phyloP scores from a whole-genome alignment of 2,329 filamentous ascomycete species.

The Aplosporella prunicola region DNA sequence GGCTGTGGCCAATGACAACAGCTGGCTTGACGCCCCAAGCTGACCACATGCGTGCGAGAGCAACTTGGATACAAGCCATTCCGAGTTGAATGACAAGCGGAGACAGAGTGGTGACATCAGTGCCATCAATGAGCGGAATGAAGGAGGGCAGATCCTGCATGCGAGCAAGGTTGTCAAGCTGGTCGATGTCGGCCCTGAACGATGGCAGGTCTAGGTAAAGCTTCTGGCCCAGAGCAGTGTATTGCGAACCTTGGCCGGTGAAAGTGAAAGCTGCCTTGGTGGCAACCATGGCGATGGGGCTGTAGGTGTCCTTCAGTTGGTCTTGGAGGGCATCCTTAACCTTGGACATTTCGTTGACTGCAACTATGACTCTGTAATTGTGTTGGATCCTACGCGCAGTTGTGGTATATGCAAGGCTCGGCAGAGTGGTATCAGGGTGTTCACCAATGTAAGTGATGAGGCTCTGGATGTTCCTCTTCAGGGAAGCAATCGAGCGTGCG shows the following conservation, averaged over 20 bases:
- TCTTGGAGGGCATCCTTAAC: slow-evolving; percentile 37
- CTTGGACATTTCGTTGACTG: slow-evolving; percentile 38
- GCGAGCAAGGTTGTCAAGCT: slow-evolving; percentile 38
- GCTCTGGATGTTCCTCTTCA: slow-evolving; percentile 43
- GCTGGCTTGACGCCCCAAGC: slow-evolving; percentile 46
- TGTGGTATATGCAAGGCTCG: slow-evolving; percentile 43
- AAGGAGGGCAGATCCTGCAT: slow-evolving; percentile 41
- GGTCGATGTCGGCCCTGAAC: slow-evolving; percentile 42
- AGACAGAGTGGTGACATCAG: slow-evolving; percentile 41
- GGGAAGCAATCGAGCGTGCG: slow-evolving; percentile 41
- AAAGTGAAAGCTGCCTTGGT: slow-evolving; percentile 44
- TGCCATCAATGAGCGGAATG: slow-evolving; percentile 39
- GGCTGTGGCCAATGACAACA: slow-evolving; percentile 48
- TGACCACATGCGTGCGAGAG: slow-evolving; percentile 44
- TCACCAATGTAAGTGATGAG: slow-evolving; percentile 38
- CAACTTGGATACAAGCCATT: slow-evolving; percentile 45
- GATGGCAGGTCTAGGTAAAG: slow-evolving; percentile 39
- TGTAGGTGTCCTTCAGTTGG: slow-evolving; percentile 42
- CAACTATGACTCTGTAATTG: slow-evolving; percentile 42
- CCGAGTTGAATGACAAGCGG: slow-evolving; percentile 44
- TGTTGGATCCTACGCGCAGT: slow-evolving; percentile 43
- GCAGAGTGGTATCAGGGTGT: slow-evolving; percentile 36
- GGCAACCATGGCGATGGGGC: slow-evolving; percentile 43
- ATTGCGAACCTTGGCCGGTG: slow-evolving; percentile 45
- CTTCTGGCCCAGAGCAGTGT: slow-evolving; percentile 42